Evolutionary conservation across 176 grass and related monocot genomes (phyloP), one percentile per base, ranked within the genome.

Genomic region (Paspalum notatum): DNA sequence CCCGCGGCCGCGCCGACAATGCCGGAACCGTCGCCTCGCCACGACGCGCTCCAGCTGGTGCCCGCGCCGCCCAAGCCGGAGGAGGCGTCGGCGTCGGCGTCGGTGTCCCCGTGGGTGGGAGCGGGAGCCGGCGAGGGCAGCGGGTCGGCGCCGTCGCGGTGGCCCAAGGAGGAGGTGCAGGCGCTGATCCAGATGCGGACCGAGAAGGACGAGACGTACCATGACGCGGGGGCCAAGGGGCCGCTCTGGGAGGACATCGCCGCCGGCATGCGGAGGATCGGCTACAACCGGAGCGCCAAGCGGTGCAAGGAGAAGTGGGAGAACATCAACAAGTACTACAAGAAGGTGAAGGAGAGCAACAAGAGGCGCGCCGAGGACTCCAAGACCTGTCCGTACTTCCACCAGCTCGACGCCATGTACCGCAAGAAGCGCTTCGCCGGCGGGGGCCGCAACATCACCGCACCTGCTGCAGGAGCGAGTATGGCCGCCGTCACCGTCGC

Each of bases 251-350:
- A 97, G 87, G 94, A 97, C 61, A 97, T 97, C 82, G 83, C 94
- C 5, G 75, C 85, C 8, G 87, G 79, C 45, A 97, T 97, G 91
- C 85, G 89, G 54, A 67, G 89, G 85, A 89, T 97, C 59, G 94
- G 94, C 6, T 97, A 91, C 87, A 88, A 86, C 87, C 85, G 94
- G 52, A 94, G 67, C 56, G 73, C 94, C 1, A 97, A 97, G 89
- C 73, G 94, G 74, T 97, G 94, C 89, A 97, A 97, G 87, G 94
- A 97, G 75, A 97, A 97, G 82, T 97, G 94, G 94, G 94, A 94
- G 79, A 97, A 97, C 80, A 94, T 97, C 61, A 97, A 97, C 91
- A 97, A 97, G 78, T 97, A 97, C 81, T 97, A 86, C 94, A 97
- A 97, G 78, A 93, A 93, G 79, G 91, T 97, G 7, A 97, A 97